Base-by-base conservation (phyloP, 805 yeast genomes). In the Saccharomycopsis schoenii region DNA sequence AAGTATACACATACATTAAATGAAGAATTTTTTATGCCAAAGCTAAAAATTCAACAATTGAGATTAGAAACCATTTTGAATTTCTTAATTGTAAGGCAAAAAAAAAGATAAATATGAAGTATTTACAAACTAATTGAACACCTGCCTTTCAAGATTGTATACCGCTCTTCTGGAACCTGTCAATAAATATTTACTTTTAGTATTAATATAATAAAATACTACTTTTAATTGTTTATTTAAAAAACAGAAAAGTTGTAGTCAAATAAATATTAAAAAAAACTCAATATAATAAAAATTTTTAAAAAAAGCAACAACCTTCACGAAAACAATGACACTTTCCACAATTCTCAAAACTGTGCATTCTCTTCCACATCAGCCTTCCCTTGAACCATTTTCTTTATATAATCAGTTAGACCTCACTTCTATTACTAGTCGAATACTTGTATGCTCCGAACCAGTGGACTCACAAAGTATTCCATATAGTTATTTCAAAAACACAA, bases 371-470 rank as follows among this genome's bases (percentile, higher is more conserved):
- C 60, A 57, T 39, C 47, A 37, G 8, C 58, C 41, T 11, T 39
- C 55, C 6, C 9, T 24, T 19, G 60, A 57, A 42, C 58, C 62
- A 17, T 60, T 24, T 43, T 24, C 58, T 1, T 19, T 52, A 5
- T 34, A 60, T 42, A 34, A 60, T 37, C 59, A 70, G 15, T 69
- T 86, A 9, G 96, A 91, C 68, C 72, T 90, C 43, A 79, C 91
- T 0, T 86, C 86, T 66, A 79, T 91, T 36, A 78, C 86, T 0
- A 79, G 83, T 0, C 79, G 80, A 61, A 61, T 92, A 15, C 80
- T 89, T 21, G 96, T 88, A 2, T 81, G 89, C 56, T 84, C 97
- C 0, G 88, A 85, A 66, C 97, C 97, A 0, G 80, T 85, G 0
- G 75, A 76, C 55, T 69, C 69, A 37, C 70, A 66, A 37, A 21